Conservation (phyloP, 306 rosid genomes). For the Astragalus membranaceus region DNA sequence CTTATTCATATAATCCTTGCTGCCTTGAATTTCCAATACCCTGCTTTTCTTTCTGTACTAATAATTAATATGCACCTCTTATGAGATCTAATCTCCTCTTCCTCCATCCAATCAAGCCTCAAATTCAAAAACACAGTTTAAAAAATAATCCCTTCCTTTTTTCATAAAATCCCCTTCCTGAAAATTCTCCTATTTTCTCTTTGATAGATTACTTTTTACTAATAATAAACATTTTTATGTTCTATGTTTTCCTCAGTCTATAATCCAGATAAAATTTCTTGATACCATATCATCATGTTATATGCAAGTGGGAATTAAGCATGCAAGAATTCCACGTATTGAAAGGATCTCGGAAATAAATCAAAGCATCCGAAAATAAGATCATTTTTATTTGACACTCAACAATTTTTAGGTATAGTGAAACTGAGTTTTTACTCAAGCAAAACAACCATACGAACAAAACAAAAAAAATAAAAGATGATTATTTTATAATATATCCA, state of each 20-base stretch:
- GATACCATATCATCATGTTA: not conserved
- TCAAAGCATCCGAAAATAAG: not conserved
- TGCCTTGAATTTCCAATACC: not conserved
- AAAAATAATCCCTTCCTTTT: not conserved
- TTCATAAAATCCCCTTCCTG: not conserved
- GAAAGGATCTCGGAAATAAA: not conserved
- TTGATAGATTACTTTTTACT: not conserved
- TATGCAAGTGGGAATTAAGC: not conserved
- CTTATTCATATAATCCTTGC: not conserved
- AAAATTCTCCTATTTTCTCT: not conserved
- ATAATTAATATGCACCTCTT: not conserved
- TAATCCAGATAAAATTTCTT: not conserved
- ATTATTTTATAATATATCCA: not conserved
- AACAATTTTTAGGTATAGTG: not conserved
- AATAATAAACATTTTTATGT: not conserved
- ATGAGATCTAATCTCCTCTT: not conserved
- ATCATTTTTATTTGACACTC: not conserved
- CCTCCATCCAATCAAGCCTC: not conserved
- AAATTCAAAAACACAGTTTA: not conserved
- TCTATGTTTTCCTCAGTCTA: not conserved
- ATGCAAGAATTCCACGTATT: not conserved
- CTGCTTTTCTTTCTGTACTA: not conserved
- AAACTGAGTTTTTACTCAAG: not conserved
- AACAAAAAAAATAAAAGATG: not conserved
- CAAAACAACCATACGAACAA: not conserved